Percentiles rank a stretch among this genome's conserved stretches.
Evolutionary conservation across 768 basidiomycete genomes (phyloP).

Genomic region (Collybia mongolica): DNA sequence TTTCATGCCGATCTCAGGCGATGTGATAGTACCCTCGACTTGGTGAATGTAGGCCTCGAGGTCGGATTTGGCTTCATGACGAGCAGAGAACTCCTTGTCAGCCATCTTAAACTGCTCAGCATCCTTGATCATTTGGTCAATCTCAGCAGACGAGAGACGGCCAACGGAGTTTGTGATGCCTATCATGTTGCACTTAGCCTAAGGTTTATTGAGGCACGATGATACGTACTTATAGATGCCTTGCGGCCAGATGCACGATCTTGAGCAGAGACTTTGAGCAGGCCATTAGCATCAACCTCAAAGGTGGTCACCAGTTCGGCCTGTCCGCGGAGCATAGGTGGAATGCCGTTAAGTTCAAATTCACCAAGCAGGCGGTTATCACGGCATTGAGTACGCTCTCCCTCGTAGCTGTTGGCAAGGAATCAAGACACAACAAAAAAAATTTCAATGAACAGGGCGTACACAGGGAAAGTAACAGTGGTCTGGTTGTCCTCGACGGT

Average conservation of each 20-base stretch:
- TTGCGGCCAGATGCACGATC: slow-evolving; percentile 99
- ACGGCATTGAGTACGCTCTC: slow-evolving; percentile 98
- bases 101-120: slow-evolving; percentile 96
- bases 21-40: slow-evolving; percentile 94
- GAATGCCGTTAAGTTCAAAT: slow-evolving; percentile 98
- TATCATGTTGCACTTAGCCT: slow-evolving; percentile 25
- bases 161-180: slow-evolving; percentile 99
- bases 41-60: slow-evolving; percentile 98
- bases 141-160: slow-evolving; percentile 95
- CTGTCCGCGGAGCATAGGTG: slow-evolving; percentile 99
- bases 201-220: not conserved
- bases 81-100: slow-evolving; percentile 97
- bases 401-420: slow-evolving; percentile 72
- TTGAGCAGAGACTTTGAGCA: slow-evolving; percentile 97
- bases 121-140: slow-evolving; percentile 99
- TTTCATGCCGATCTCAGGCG: slow-evolving; percentile 96
- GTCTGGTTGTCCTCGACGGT: slow-evolving; percentile 99
- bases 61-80: slow-evolving; percentile 97
- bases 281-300: slow-evolving; percentile 99
- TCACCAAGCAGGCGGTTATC: slow-evolving; percentile 99
- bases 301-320: slow-evolving; percentile 99
- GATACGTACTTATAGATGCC: slow-evolving; percentile 86
- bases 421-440: slow-evolving; percentile 5
- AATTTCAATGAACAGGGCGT: slow-evolving; percentile 23
- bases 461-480: slow-evolving; percentile 99